Evolutionary conservation across 352 stramenopile species (phyloP).

Genomic region (Globisporangium solare): DNA sequence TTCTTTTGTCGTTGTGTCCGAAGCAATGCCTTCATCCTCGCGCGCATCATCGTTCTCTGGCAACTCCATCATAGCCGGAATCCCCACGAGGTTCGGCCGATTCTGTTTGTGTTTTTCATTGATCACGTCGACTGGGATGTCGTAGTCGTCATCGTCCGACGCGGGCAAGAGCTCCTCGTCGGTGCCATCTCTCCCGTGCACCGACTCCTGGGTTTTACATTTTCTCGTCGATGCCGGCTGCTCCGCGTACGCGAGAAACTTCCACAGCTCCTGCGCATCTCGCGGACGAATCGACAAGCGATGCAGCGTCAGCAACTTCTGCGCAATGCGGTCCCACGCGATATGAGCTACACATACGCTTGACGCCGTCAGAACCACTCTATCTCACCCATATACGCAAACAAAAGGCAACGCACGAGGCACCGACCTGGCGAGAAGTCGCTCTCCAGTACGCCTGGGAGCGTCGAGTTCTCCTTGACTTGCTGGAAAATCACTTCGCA

Average conservation of each 20-base stretch:
- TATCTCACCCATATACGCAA: neutral
- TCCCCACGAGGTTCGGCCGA: conserved; percentile 7
- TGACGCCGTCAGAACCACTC: neutral
- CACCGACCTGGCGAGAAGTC: conserved; percentile 30
- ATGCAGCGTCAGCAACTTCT: conserved; percentile 33
- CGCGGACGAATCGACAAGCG: conserved; percentile 24
- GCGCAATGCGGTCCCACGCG: conserved; percentile 39
- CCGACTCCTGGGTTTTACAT: neutral
- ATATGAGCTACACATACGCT: conserved; percentile 19
- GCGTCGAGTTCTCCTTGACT: conserved; percentile 43
- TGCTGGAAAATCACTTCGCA: conserved; percentile 54
- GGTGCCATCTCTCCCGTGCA: neutral
- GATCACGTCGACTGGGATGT: conserved; percentile 22
- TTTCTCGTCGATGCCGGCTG: neutral
- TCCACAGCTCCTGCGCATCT: conserved; percentile 64
- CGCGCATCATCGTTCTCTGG: neutral
- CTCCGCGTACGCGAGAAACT: conserved; percentile 66
- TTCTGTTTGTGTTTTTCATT: conserved; percentile 16
- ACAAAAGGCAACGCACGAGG: neutral
- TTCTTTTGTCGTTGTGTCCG: too few species aligned
- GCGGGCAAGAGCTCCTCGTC: conserved; percentile 26
- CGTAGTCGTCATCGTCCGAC: conserved; percentile 54
- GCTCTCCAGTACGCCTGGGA: conserved; percentile 31
- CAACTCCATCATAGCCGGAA: neutral
- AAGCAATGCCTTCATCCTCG: neutral